Evolutionary conservation across 306 rosid species (phyloP).

Genomic region (Clitoria ternatea): DNA sequence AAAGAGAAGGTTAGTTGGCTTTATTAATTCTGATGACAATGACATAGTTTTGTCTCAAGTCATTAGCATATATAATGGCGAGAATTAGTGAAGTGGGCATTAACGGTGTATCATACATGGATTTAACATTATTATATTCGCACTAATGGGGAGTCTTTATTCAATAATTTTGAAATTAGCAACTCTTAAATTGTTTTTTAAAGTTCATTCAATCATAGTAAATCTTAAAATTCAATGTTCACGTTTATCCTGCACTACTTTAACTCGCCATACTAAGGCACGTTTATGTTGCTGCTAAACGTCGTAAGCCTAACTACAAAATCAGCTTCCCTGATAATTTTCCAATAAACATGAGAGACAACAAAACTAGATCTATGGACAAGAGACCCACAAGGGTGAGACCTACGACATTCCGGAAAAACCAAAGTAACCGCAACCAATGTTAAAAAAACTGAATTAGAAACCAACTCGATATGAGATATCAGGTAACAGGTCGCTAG

Average conservation of each 20-base stretch:
- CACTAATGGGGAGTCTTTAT: neutral
- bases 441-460: too few species aligned
- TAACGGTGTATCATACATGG: neutral
- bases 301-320: too few species aligned
- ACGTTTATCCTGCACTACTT: neutral
- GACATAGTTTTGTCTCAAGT: neutral
- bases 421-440: too few species aligned
- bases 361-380: too few species aligned
- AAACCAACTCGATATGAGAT: too few species aligned
- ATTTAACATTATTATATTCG: neutral
- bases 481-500: too few species aligned
- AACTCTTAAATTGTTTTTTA: neutral
- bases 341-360: too few species aligned
- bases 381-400: too few species aligned
- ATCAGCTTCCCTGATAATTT: too few species aligned
- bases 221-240: neutral
- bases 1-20: neutral
- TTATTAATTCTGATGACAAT: neutral
- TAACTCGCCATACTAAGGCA: neutral
- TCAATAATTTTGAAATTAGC: neutral
- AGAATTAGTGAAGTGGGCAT: constrained; percentile 1
- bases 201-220: neutral
- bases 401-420: too few species aligned
- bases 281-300: neutral
- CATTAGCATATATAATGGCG: constrained; percentile 1